Conservation (phyloP, 176 grass and related monocot genomes). For the Avena atlantica region DNA sequence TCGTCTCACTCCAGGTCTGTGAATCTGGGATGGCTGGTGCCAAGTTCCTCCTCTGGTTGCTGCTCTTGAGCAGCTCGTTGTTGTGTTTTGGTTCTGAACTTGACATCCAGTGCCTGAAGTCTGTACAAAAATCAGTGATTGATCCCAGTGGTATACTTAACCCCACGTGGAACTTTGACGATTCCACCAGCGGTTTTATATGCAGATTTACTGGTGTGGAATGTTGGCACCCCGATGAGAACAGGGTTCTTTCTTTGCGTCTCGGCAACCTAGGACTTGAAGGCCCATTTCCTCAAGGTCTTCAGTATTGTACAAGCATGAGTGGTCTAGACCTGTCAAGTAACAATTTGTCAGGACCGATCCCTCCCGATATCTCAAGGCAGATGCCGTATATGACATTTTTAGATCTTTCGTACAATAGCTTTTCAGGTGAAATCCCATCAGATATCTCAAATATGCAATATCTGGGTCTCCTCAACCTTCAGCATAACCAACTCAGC, state of each 20-base stretch:
- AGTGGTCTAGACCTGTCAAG: conserved; percentile 46
- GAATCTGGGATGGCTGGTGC: too few species aligned
- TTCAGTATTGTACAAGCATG: conserved; percentile 34
- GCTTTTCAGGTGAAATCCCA: conserved; percentile 42
- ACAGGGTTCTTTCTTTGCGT: conserved; percentile 33
- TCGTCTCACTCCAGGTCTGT: too few species aligned
- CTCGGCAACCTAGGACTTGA: conserved; percentile 51
- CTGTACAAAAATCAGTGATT: conserved; percentile 25
- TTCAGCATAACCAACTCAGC: conserved; percentile 45
- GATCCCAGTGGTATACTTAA: too few species aligned
- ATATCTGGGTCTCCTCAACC: conserved; percentile 44
- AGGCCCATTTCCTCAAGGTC: conserved; percentile 57
- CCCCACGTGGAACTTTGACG: too few species aligned
- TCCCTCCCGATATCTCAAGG: conserved; percentile 42
- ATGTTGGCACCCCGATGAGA: conserved; percentile 54
- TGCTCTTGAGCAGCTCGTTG: too few species aligned
- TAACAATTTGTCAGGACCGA: conserved; percentile 40
- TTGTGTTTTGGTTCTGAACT: too few species aligned
- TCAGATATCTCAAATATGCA: background rate
- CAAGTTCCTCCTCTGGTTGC: too few species aligned
- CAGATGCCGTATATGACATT: conserved; percentile 21
- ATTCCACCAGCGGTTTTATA: too few species aligned
- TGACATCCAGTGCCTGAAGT: conserved; percentile 37
- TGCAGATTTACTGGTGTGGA: conserved; percentile 49
- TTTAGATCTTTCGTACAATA: conserved; percentile 54